Percentiles rank a stretch among this genome's conserved stretches.
Evolutionary conservation across 768 basidiomycete genomes (phyloP).

Genomic region (Lepiota brunneoincarnata): DNA sequence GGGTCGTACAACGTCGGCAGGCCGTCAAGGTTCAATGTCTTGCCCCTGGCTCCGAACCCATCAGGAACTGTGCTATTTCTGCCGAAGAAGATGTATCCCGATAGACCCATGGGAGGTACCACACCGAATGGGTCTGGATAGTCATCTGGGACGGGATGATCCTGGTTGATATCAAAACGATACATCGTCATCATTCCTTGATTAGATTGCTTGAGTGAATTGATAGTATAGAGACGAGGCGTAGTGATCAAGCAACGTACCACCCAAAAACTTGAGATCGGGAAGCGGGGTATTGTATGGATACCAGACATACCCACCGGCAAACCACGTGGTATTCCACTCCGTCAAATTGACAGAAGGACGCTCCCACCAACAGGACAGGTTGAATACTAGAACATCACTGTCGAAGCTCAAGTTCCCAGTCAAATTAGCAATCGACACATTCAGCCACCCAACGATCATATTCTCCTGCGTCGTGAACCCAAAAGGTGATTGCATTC

Average conservation of each 20-base stretch:
- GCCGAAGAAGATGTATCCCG: not conserved
- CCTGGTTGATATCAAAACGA: not conserved
- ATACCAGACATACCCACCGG: not conserved
- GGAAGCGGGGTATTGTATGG: not conserved
- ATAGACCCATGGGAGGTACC: not conserved
- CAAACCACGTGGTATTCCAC: not conserved
- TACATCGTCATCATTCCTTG: not conserved
- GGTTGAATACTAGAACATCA: not conserved
- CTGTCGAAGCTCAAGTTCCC: not conserved
- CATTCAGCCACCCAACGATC: not conserved
- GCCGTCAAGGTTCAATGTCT: not conserved
- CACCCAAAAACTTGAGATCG: not conserved
- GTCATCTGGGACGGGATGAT: not conserved
- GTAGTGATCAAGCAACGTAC: no score
- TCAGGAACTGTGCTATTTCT: not conserved
- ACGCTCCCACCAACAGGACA: not conserved
- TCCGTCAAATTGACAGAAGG: not conserved
- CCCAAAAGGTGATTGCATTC: not conserved
- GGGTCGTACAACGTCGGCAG: not conserved
- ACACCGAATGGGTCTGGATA: not conserved
- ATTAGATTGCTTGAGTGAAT: not conserved
- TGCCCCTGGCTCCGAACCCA: not conserved
- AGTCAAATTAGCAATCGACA: not conserved
- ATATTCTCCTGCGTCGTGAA: not conserved
- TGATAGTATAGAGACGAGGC: not conserved